Evolutionary conservation across 2,329 filamentous ascomycete genomes (phyloP).

Genomic region (Colletotrichum simmondsii): DNA sequence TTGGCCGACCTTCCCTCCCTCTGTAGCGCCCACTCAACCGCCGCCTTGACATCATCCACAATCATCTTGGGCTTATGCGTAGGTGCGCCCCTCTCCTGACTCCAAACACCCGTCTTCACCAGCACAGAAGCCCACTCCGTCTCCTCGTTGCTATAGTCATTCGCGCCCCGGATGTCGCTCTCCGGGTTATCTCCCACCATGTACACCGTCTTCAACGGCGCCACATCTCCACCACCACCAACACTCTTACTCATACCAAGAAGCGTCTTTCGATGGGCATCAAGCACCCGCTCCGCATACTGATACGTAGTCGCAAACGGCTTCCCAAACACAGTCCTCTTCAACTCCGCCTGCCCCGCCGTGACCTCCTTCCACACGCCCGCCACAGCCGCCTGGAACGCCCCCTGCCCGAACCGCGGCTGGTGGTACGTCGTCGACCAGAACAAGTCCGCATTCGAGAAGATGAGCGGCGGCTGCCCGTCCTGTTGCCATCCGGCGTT

Average conservation of each 20-base stretch:
- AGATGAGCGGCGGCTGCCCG: constrained; percentile 83
- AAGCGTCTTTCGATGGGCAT: constrained; percentile 65
- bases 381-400: constrained; percentile 83
- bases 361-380: constrained; percentile 84
- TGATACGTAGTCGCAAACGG: constrained; percentile 81
- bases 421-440: constrained; percentile 90
- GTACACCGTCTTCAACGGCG: constrained; percentile 79
- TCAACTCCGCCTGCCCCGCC: constrained; percentile 65
- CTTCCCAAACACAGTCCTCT: constrained; percentile 82
- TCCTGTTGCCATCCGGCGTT: constrained; percentile 86
- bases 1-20: constrained; percentile 52
- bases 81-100: constrained; percentile 57
- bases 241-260: constrained; percentile 41
- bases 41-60: constrained; percentile 79
- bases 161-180: constrained; percentile 90
- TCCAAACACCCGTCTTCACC: constrained; percentile 84
- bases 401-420: constrained; percentile 90
- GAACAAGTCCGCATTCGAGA: constrained; percentile 89
- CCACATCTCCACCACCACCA: too few species aligned
- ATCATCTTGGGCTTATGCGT: constrained; percentile 71
- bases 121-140: constrained; percentile 83
- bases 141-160: constrained; percentile 75
- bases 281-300: constrained; percentile 82
- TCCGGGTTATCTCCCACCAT: constrained; percentile 95
- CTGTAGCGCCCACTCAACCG: constrained; percentile 80